Percentiles rank a stretch among this genome's conserved stretches.
Evolutionary conservation across 495 filamentous ascomycete species (phyloP).

Genomic region (Penicillium bialowiezense): DNA sequence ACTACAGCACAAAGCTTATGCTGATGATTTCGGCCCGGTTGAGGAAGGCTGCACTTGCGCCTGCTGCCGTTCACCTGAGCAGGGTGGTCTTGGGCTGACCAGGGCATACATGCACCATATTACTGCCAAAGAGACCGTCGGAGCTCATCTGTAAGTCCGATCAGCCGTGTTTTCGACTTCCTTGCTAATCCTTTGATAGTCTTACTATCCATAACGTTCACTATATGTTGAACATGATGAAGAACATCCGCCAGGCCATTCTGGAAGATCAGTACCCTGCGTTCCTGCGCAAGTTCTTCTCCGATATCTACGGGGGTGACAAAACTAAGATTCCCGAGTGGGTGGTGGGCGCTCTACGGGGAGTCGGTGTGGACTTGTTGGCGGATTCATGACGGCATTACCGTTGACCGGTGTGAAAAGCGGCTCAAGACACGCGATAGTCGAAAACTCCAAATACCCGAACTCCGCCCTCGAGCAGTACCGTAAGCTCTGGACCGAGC

Average conservation of each 20-base stretch:
- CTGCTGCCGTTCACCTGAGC: conserved; percentile 65
- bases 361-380: conserved; percentile 82
- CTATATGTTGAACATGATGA: conserved; percentile 83
- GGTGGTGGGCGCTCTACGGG: conserved; percentile 77
- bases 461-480: too few relatives aligned
- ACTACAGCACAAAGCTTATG: conserved; percentile 70
- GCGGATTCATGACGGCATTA: conserved; percentile 22
- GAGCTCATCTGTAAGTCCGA: conserved; percentile 71
- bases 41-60: conserved; percentile 76
- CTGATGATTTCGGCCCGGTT: conserved; percentile 77
- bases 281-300: conserved; percentile 78
- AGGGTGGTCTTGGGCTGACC: conserved; percentile 81
- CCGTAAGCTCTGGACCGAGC: too few relatives aligned
- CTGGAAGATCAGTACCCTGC: conserved; percentile 76
- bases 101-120: conserved; percentile 89
- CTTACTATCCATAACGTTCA: conserved; percentile 94
- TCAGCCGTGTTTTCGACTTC: background rate
- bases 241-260: conserved; percentile 69
- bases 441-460: too few relatives aligned
- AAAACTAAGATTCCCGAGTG: conserved; percentile 70
- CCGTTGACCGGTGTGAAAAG: background rate
- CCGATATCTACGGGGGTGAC: conserved; percentile 63
- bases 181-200: conserved; percentile 29
- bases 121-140: conserved; percentile 89
- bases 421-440: too few relatives aligned